Conservation (phyloP, 768 basidiomycete genomes). For the Rhodotorula taiwanensis region DNA sequence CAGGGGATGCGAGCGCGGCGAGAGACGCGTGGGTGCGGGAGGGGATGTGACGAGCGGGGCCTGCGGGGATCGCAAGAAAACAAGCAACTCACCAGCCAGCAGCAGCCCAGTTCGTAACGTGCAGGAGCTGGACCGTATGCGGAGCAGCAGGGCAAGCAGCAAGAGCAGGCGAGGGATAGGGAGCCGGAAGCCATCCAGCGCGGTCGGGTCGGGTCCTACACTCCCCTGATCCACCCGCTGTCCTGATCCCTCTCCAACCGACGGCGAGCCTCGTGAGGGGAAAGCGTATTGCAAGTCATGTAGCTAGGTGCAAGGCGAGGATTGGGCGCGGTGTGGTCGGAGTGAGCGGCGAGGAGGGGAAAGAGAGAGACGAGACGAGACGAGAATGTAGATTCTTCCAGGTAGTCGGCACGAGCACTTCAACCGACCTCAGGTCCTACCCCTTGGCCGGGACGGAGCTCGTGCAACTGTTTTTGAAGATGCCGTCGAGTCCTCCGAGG, state of each 20-base stretch:
- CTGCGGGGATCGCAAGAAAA: background rate
- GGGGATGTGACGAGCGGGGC: background rate
- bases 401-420: slow-evolving; percentile 24
- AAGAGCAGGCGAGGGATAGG: too few relatives aligned
- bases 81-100: background rate
- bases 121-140: too few relatives aligned
- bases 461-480: slow-evolving; percentile 24
- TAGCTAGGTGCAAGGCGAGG: too few relatives aligned
- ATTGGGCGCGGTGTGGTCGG: background rate
- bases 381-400: slow-evolving; percentile 15
- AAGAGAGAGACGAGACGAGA: background rate
- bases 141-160: too few relatives aligned
- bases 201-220: too few relatives aligned
- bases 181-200: too few relatives aligned
- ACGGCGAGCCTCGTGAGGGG: background rate
- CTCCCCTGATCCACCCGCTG: too few relatives aligned
- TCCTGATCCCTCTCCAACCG: too few relatives aligned
- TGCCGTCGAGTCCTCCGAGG: background rate
- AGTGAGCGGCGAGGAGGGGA: background rate
- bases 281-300: slow-evolving; percentile 2
- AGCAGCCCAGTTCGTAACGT: background rate
- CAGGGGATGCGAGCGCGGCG: background rate
- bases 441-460: slow-evolving; percentile 24
- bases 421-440: slow-evolving; percentile 30
- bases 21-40: background rate